Evolutionary conservation across 1,139 yeast species (phyloP).

Genomic region (Blastobotrys malaysiensis): DNA sequence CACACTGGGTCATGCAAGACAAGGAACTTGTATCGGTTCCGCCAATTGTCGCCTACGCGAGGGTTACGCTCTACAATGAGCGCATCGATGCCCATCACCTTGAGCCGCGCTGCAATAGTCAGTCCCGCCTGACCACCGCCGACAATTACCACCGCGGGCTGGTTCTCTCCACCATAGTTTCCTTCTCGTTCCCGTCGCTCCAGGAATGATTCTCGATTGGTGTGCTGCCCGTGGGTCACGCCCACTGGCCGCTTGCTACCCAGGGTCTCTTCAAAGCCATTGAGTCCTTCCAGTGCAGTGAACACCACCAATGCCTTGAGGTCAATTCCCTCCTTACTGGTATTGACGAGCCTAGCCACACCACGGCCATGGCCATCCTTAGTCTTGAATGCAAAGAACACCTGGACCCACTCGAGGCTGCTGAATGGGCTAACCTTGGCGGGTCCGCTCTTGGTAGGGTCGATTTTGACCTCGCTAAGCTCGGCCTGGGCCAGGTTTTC

Average conservation of each 20-base stretch:
- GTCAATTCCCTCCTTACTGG: conserved; percentile 27
- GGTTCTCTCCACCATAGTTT: conserved; percentile 22
- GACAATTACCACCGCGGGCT: conserved; percentile 39
- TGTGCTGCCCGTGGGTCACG: conserved; percentile 36
- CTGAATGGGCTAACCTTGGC: conserved; percentile 3
- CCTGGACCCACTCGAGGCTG: conserved; percentile 23
- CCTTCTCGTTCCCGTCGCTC: conserved; percentile 7
- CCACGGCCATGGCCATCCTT: conserved; percentile 36
- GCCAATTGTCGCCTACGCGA: conserved; percentile 43
- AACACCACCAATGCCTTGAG: conserved; percentile 35
- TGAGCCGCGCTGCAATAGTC: conserved; percentile 40
- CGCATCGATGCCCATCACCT: conserved; percentile 37
- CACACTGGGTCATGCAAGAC: conserved; percentile 44
- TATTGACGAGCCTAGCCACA: conserved; percentile 31
- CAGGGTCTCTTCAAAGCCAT: conserved; percentile 34
- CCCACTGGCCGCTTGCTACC: conserved; percentile 37
- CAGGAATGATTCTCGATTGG: conserved; percentile 29
- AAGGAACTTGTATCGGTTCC: conserved; percentile 41
- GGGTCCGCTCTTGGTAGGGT: conserved; percentile 2
- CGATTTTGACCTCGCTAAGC: conserved; percentile 1
- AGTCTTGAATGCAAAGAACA: conserved; percentile 33
- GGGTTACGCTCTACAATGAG: conserved; percentile 38
- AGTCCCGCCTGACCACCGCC: conserved; percentile 46
- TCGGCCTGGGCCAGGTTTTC: conserved; percentile 2
- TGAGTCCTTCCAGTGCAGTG: conserved; percentile 36